These are phyloP conservation scores for Fomitopsis schrenkii DNA, from an alignment of 1,284 basidiomycete genomes.

Conservation along the genomic window DNA sequence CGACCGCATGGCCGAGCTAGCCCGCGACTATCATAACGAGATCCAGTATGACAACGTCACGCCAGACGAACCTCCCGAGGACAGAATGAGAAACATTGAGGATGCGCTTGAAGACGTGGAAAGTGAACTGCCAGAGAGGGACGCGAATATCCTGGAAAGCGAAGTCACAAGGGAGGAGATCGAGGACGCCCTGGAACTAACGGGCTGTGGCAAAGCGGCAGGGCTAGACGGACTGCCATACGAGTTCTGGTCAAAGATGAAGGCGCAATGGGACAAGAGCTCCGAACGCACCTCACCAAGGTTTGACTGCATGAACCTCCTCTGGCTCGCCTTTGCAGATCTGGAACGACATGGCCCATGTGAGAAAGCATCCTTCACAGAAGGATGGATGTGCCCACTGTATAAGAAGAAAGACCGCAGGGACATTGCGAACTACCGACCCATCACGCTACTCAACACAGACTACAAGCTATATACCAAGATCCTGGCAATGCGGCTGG, in stretches of 20 bases:
- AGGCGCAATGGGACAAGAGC: background rate
- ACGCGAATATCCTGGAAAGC: background rate
- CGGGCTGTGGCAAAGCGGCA: conserved; percentile 5
- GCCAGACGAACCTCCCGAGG: too few relatives aligned
- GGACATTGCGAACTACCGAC: conserved; percentile 28
- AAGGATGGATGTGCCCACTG: conserved; percentile 31
- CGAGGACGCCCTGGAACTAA: background rate
- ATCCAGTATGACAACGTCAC: background rate
- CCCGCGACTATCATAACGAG: background rate
- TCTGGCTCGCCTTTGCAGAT: conserved; percentile 4
- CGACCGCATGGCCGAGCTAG: background rate
- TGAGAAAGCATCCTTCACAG: conserved; percentile 13
- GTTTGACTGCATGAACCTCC: background rate
- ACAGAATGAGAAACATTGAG: background rate
- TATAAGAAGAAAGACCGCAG: conserved; percentile 29
- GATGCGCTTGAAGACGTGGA: background rate
- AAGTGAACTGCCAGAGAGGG: background rate
- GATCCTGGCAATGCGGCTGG: conserved; percentile 14
- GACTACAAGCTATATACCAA: conserved; percentile 29
- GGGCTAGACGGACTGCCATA: conserved; percentile 19
- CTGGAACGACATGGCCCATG: conserved; percentile 13
- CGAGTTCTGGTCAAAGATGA: conserved; percentile 19
- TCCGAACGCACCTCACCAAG: background rate
- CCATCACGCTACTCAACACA: conserved; percentile 29
- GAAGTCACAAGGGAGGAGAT: background rate